phyloP scores from a whole-genome alignment of 805 yeast species.

The Debaryomyces hansenii region DNA sequence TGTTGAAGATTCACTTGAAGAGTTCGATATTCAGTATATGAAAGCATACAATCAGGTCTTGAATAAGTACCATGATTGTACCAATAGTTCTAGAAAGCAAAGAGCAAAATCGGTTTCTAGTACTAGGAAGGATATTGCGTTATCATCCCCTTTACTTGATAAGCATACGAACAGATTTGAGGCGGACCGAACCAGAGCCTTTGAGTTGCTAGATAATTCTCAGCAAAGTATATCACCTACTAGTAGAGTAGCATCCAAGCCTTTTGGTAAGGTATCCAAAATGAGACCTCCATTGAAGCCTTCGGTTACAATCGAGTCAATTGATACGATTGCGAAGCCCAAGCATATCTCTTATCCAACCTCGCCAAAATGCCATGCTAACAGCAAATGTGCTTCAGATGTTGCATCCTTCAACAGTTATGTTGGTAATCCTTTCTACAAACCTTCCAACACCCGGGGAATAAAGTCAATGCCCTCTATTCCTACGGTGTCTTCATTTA shows the following conservation, averaged over 20 bases:
- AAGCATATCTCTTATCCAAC: not conserved
- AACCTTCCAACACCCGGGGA: constrained; percentile 1
- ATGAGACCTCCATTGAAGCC: constrained; percentile 24
- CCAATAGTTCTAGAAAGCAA: not conserved
- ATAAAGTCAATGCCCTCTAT: not conserved
- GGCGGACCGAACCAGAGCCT: not conserved
- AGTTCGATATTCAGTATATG: constrained; percentile 21
- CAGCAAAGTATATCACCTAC: not conserved
- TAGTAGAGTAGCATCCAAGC: not conserved
- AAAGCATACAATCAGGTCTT: constrained; percentile 20
- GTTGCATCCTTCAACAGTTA: not conserved
- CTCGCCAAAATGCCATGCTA: not conserved
- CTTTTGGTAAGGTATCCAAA: constrained; percentile 2
- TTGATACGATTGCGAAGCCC: constrained; percentile 13
- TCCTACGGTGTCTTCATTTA: not conserved
- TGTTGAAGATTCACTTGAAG: constrained; percentile 23
- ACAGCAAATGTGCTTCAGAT: not conserved
- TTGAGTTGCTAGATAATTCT: not conserved
- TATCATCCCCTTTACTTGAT: constrained; percentile 25
- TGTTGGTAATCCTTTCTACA: constrained; percentile 13
- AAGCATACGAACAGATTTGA: constrained; percentile 2
- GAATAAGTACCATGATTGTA: not conserved
- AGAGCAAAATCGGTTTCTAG: constrained; percentile 8
- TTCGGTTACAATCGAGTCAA: constrained; percentile 21
- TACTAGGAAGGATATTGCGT: constrained; percentile 11